These are phyloP conservation scores for Verticillium klebahnii DNA, from an alignment of 2,329 filamentous ascomycete species.

Conservation along the genomic window DNA sequence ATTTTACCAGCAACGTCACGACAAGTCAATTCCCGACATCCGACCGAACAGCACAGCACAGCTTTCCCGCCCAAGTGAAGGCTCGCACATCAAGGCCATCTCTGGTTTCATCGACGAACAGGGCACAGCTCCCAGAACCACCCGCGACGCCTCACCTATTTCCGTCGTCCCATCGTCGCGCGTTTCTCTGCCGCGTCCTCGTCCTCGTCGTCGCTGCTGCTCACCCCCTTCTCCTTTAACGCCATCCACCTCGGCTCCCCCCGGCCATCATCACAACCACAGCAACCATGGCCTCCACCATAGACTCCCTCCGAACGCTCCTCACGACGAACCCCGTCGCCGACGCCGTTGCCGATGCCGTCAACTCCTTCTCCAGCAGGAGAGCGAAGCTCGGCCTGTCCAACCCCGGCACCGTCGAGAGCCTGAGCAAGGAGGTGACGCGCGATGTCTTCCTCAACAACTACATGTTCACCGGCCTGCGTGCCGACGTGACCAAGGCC, in stretches of 20 bases:
- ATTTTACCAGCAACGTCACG: conserved; percentile 9
- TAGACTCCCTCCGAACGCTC: conserved; percentile 48
- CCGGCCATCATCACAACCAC: conserved; percentile 5
- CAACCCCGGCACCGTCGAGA: conserved; percentile 91
- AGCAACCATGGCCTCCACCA: conserved; percentile 45
- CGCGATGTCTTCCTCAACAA: conserved; percentile 96
- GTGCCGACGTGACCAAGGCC: conserved; percentile 93
- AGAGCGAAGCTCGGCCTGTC: conserved; percentile 82
- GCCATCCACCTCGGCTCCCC: background rate
- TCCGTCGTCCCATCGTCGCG: conserved; percentile 2
- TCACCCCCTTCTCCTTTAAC: conserved; percentile 11
- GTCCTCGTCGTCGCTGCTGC: conserved; percentile 13
- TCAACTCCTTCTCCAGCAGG: conserved; percentile 77
- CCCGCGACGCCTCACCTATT: conserved; percentile 6
- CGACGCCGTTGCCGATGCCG: conserved; percentile 67
- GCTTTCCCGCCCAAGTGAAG: background rate
- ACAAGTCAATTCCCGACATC: background rate
- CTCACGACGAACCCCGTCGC: conserved; percentile 71
- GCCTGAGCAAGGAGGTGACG: conserved; percentile 85
- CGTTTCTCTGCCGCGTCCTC: conserved; percentile 8
- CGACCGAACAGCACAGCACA: conserved; percentile 1
- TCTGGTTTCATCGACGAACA: conserved; percentile 1
- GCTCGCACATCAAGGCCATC: background rate
- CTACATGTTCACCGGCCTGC: conserved; percentile 93
- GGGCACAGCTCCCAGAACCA: background rate